These are phyloP conservation scores for Astraeus odoratus DNA, from an alignment of 768 basidiomycete species.

Conservation along the genomic window DNA sequence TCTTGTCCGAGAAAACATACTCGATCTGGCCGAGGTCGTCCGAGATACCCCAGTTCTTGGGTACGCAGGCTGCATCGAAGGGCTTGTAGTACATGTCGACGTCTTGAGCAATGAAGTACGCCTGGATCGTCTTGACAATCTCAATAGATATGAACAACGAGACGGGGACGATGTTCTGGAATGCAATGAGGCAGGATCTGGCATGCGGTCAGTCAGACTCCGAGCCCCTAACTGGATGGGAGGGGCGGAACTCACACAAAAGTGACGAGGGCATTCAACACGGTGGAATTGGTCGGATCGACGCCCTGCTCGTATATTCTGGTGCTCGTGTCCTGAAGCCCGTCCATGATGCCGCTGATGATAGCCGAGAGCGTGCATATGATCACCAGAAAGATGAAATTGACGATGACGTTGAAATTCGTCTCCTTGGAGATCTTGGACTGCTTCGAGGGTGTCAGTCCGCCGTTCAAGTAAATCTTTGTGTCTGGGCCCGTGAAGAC, in stretches of 20 bases:
- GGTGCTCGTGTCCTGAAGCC: slow-evolving; percentile 53
- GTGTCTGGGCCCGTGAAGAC: slow-evolving; percentile 91
- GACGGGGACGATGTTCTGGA: slow-evolving; percentile 96
- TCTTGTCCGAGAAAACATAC: slow-evolving; percentile 92
- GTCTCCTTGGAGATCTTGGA: slow-evolving; percentile 98
- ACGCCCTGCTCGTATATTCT: slow-evolving; percentile 64
- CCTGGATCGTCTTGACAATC: slow-evolving; percentile 96
- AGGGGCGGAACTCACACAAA: slow-evolving; percentile 63
- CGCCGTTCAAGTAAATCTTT: slow-evolving; percentile 89
- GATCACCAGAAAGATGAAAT: slow-evolving; percentile 69
- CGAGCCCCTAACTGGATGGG: not conserved
- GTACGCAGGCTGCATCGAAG: slow-evolving; percentile 82
- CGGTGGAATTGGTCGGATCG: slow-evolving; percentile 51
- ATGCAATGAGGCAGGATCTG: slow-evolving; percentile 89
- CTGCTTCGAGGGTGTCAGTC: slow-evolving; percentile 91
- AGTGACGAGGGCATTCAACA: slow-evolving; percentile 77
- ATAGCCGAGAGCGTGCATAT: slow-evolving; percentile 78
- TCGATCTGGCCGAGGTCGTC: slow-evolving; percentile 99
- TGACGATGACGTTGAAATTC: slow-evolving; percentile 95
- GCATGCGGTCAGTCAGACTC: slow-evolving; percentile 5
- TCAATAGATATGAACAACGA: slow-evolving; percentile 97
- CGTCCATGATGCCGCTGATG: slow-evolving; percentile 67
- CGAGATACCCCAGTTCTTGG: slow-evolving; percentile 98
- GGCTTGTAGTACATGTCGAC: slow-evolving; percentile 93
- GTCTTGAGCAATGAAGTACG: slow-evolving; percentile 94